Evolutionary conservation across 2,329 filamentous ascomycete genomes (phyloP).

Genomic region (Scytalidium sp.): DNA sequence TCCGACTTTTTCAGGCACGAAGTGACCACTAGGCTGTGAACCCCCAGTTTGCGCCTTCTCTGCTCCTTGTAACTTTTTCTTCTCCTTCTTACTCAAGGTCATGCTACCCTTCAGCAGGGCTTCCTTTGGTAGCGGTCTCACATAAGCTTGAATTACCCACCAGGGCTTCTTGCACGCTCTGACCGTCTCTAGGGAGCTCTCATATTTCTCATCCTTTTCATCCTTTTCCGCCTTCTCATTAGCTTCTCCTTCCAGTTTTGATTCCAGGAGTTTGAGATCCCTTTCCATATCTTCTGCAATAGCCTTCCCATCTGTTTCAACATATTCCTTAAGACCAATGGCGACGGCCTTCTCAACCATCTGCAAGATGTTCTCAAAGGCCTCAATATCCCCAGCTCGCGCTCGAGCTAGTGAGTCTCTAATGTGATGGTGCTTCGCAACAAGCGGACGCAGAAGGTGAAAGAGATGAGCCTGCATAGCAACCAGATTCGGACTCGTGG

Average conservation of each 20-base stretch:
- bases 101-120: slow-evolving; percentile 80
- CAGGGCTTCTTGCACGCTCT: slow-evolving; percentile 75
- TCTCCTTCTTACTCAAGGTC: slow-evolving; percentile 68
- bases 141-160: slow-evolving; percentile 87
- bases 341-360: slow-evolving; percentile 76
- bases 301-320: slow-evolving; percentile 47
- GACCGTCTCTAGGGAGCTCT: slow-evolving; percentile 66
- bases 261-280: slow-evolving; percentile 19
- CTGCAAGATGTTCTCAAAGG: slow-evolving; percentile 72
- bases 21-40: slow-evolving; percentile 5
- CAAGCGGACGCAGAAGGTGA: slow-evolving; percentile 80
- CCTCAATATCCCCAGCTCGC: slow-evolving; percentile 66
- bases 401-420: slow-evolving; percentile 77
- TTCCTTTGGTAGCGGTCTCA: slow-evolving; percentile 83
- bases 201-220: slow-evolving; percentile 27
- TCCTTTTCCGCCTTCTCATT: slow-evolving; percentile 31
- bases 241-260: slow-evolving; percentile 24
- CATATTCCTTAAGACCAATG: slow-evolving; percentile 67
- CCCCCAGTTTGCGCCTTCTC: slow-evolving; percentile 18
- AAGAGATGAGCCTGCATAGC: slow-evolving; percentile 92
- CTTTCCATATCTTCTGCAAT: slow-evolving; percentile 37
- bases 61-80: slow-evolving; percentile 38
- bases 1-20: slow-evolving; percentile 10
- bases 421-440: slow-evolving; percentile 76
- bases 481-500: slow-evolving; percentile 60